Percentiles rank a stretch among this genome's conserved stretches.
These are phyloP conservation scores for Rhynchosporium secalis DNA, from an alignment of 2,329 filamentous ascomycete species.

Conservation along the genomic window DNA sequence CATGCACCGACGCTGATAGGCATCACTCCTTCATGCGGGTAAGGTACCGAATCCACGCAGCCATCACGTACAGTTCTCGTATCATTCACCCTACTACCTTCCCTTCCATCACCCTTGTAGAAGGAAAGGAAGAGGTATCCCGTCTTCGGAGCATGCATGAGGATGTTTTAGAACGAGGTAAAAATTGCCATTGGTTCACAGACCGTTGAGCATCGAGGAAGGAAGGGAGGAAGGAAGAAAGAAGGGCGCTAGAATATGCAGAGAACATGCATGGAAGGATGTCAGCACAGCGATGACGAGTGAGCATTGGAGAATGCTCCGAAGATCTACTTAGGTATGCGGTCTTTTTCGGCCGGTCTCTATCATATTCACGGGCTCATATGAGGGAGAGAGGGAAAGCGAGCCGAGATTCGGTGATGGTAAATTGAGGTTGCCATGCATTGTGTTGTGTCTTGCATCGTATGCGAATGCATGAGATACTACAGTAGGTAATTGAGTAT, in stretches of 20 bases:
- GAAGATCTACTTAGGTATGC: neutral
- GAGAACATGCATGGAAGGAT: slow-evolving; percentile 11
- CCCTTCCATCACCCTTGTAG: no score
- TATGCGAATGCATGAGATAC: neutral
- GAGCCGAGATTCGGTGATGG: neutral
- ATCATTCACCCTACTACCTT: no score
- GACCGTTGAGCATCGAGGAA: neutral
- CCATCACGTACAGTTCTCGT: no score
- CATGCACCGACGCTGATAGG: no score
- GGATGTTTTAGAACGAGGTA: no score
- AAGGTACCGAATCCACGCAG: no score
- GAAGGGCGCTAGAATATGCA: slow-evolving; percentile 4
- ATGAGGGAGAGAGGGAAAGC: neutral
- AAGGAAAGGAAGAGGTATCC: no score
- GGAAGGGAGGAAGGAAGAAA: neutral
- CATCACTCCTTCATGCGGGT: no score
- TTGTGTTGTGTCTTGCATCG: neutral
- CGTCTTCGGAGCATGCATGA: no score
- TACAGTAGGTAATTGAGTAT: neutral
- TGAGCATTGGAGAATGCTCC: neutral
- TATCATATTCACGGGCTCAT: neutral
- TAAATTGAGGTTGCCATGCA: neutral
- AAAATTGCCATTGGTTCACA: no score
- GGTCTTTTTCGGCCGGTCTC: neutral
- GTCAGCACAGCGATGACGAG: neutral